A percentile compares a stretch with the other conserved stretches of the same genome.
Conservation (phyloP, 2,329 filamentous ascomycete genomes). For the Neopestalotiopsis rosae region DNA sequence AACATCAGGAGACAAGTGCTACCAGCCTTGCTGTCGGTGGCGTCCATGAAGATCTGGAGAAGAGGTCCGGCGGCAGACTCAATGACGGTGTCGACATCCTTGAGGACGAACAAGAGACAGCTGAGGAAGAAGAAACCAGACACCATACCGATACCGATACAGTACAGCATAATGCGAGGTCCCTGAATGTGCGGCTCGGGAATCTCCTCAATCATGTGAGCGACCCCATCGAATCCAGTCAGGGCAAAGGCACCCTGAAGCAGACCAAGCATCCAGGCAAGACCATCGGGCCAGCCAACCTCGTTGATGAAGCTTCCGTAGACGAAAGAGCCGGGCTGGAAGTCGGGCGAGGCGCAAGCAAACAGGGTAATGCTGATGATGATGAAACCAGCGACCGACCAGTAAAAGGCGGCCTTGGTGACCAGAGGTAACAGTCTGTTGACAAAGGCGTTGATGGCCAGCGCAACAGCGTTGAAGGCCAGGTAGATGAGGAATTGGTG, state of each 20-base stretch:
- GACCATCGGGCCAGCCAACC: slow-evolving; percentile 72
- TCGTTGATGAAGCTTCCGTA: slow-evolving; percentile 72
- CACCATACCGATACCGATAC: slow-evolving; percentile 65
- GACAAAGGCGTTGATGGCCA: slow-evolving; percentile 69
- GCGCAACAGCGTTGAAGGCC: slow-evolving; percentile 64
- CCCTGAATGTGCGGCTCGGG: slow-evolving; percentile 45
- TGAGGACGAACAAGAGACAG: slow-evolving; percentile 68
- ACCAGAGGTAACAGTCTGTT: slow-evolving; percentile 66
- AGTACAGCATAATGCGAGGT: slow-evolving; percentile 49
- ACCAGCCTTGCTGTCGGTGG: slow-evolving; percentile 65
- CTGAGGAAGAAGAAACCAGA: slow-evolving; percentile 69
- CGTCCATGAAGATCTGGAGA: slow-evolving; percentile 66
- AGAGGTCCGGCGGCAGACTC: slow-evolving; percentile 60
- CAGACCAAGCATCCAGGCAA: slow-evolving; percentile 62
- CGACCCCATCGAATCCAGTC: slow-evolving; percentile 58
- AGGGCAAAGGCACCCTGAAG: slow-evolving; percentile 57
- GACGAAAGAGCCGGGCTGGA: slow-evolving; percentile 67
- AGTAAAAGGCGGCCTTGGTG: slow-evolving; percentile 73
- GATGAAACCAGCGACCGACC: slow-evolving; percentile 72
- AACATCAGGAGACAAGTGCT: slow-evolving; percentile 71
- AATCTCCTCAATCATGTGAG: slow-evolving; percentile 64
- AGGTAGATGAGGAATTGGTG: slow-evolving; percentile 78
- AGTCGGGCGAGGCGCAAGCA: slow-evolving; percentile 69
- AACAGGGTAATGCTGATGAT: slow-evolving; percentile 74
- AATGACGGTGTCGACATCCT: slow-evolving; percentile 62